These are phyloP conservation scores for Trifolium fragiferum DNA, from an alignment of 306 rosid genomes.

Conservation along the genomic window DNA sequence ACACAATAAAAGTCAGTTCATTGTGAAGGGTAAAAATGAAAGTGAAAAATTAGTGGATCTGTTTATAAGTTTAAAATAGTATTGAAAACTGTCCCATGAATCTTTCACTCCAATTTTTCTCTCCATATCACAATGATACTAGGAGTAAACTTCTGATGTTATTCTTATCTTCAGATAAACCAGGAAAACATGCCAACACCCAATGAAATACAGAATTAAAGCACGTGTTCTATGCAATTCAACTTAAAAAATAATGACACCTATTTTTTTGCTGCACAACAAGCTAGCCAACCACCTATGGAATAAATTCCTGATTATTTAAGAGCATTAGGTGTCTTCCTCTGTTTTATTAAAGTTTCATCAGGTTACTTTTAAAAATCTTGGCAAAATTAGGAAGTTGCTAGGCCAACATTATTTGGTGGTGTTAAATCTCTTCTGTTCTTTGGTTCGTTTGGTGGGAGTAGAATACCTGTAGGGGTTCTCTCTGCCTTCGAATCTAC, in stretches of 20 bases:
- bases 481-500: neutral
- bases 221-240: conserved; percentile 13
- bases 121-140: neutral
- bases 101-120: neutral
- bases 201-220: neutral
- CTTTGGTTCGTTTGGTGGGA: neutral
- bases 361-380: conserved; percentile 6
- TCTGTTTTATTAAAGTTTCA: neutral
- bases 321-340: conserved; percentile 14
- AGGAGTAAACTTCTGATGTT: conserved; percentile 4
- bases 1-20: conserved; percentile 2
- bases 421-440: neutral
- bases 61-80: conserved; percentile 25
- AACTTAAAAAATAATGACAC: conserved; percentile 1
- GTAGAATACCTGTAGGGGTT: conserved; percentile 1
- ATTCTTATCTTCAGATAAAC: conserved; percentile 9
- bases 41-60: conserved; percentile 11
- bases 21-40: conserved; percentile 1
- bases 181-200: neutral
- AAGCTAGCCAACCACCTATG: neutral
- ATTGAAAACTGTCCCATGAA: conserved; percentile 27
- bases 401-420: conserved; percentile 6
- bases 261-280: neutral
- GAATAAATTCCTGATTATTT: conserved; percentile 13
- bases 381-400: conserved; percentile 9